Base-by-base conservation (phyloP, 139 green algal genomes). In the Coccomyxa sp. region DNA sequence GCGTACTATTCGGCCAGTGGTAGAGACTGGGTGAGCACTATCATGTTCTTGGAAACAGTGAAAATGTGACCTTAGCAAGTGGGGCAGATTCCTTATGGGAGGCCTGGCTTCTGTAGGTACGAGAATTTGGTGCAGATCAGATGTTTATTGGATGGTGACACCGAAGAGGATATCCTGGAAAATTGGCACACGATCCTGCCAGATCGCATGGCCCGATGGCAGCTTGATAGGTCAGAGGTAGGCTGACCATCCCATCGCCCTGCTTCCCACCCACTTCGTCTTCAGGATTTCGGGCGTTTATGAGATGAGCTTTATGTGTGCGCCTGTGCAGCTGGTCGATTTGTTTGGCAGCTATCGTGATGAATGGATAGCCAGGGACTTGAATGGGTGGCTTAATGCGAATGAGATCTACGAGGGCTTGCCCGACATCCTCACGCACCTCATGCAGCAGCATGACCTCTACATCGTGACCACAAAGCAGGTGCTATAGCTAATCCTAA, bases 391-490 rank as follows among this genome's bases (percentile, higher is more conserved):
- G 97, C 88, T 99, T 75, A 92, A 88, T 16, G 90, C 95, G 63
- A 99, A 99, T 90, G 84, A 88, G 31, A 95, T 99, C 77, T 99
- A 99, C 85, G 81, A 85, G 0, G 95, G 94, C 9, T 89, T 98
- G 45, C 87, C 93, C 0, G 92, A 94, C 1, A 88, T 94, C 7
- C 77, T 98, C 77, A 77, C 76, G 28, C 71, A 59, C 4, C 86
- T 94, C 4, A 82, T 95, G 81, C 79, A 81, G 14, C 31, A 86
- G 16, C 80, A 93, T 59, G 88, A 98, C 75, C 84, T 97, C 13
- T 99, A 97, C 90, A 98, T 99, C 79, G 97, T 99, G 16, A 99
- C 97, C 32, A 99, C 97, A 30, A 99, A 99, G 88, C 95, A 98
- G 94, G 95, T 92, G 30, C 67, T 51, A 51, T 51, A 7, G 38